Evolutionary conservation across 768 basidiomycete genomes (phyloP), one percentile per base, ranked within the genome.

Genomic region (Atractiella rhizophila): DNA sequence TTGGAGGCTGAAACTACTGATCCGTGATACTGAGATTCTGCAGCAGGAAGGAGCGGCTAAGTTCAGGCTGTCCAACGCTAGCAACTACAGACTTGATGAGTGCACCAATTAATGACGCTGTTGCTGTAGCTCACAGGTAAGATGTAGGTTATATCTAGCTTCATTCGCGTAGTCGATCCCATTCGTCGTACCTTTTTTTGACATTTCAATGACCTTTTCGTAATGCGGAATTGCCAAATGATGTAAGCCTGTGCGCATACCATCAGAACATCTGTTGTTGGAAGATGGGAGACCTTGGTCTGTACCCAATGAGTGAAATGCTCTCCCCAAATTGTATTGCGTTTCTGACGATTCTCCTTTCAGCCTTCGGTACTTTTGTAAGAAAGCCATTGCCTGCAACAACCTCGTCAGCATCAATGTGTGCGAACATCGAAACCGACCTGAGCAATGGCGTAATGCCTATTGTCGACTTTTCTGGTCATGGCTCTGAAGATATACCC

Each of bases 381-480:
- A 58, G 57, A 85, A 91, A 0, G 78, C 80, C 65, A 86, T 67
- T 0, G 68, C 79, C 77, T 83, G 38, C n/a, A 11, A 4, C 23
- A 12, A 37, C 5, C n/a, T 8, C 20, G 35, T 8, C 15, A 35
- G 12, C 18, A n/a, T 26, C 13, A 33, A 11, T 3, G 13, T 3
- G 21, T 13, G n/a, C 11, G 12, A 20, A 4, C 20, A 12, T 10
- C 11, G 2, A 1, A 29, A 42, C 58, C 35, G 34, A 71, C 70
- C 58, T 85, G 80, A 4, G 74, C 66, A 28, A 94, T 68, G 44
- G 83, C 67, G 56, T 88, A 79, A 53, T 91, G 78, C 29, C 85
- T 63, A 55, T 98, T 96, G 59, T 94, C 88, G 12, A 76, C 73
- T 56, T 94, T 86, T 16, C 86, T 68, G 48, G 86, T 80, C 74